Base-by-base conservation (phyloP, 2,329 filamentous ascomycete genomes). In the Allantophomopsis lycopodina region DNA sequence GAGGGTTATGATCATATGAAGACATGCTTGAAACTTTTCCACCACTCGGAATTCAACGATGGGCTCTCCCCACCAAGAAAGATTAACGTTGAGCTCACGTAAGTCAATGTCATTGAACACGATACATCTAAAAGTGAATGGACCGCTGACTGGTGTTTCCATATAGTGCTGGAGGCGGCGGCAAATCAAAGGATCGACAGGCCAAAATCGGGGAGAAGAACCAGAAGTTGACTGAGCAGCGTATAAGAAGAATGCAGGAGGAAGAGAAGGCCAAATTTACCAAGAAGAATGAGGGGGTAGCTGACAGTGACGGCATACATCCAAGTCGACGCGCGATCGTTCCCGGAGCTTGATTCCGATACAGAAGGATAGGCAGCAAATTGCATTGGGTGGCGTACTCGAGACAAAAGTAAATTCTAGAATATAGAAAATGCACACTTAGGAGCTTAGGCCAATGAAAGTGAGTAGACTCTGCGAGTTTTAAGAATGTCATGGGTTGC, bases 81-180 rank as follows among this genome's bases (percentile, higher is more conserved):
- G 61, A 93, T 96, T 53, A 95, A 94, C 56, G 83, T 95, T 18
- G 89, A 95, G 63, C 63, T 96, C 48, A 94, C 87, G 72, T 86
- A 60, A 60, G 78, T 71, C 31, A 32, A 32, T 31, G 40, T 39
- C 32, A 23, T 6, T 28, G 23, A 7, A 3, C 23, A 28, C 23
- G 8, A 12, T 8, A 12, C 11, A 3, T 28, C 8, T 6, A 4
- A 28, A 28, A 28, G 3, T 12, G 7, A 12, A 10, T 8, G 10
- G 23, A 28, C 11, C 10, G 23, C 23, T 28, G 10, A 28, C 11
- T 28, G 3, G 32, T 40, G 13, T 38, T 20, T 20, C 39, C 32
- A 36, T 40, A 47, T 47, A 85, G 81, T 49, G 88, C 83, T 43
- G 88, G 88, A 38, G 88, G 88, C 32, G 89, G 89, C 44, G 80